Evolutionary conservation across 169 alveolate genomes (phyloP).

Genomic region (Eimeria necatrix): DNA sequence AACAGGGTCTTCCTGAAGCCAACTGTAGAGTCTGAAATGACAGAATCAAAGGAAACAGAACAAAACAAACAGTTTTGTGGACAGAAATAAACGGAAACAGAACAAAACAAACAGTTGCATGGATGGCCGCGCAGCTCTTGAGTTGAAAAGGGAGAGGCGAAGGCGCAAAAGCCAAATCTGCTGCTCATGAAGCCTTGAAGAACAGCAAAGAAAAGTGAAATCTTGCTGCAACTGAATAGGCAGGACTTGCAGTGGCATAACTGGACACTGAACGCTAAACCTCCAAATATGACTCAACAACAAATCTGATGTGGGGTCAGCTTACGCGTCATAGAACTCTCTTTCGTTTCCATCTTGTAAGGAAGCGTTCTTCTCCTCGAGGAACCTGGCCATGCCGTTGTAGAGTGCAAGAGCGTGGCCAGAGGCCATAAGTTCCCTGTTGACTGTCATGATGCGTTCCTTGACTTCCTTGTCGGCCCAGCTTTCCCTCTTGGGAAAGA

Average conservation of each 20-base stretch:
- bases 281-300: too few species aligned
- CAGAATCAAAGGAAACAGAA: neutral
- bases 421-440: conserved; percentile 44
- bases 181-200: too few species aligned
- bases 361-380: conserved; percentile 76
- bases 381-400: conserved; percentile 80
- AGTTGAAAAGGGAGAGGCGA: too few species aligned
- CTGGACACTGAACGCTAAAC: too few species aligned
- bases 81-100: neutral
- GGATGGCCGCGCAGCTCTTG: too few species aligned
- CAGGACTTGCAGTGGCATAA: too few species aligned
- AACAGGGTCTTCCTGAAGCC: conserved; percentile 63
- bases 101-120: too few species aligned
- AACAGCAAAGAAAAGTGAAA: too few species aligned
- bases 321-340: conserved; percentile 40
- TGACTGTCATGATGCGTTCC: conserved; percentile 80
- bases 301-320: neutral
- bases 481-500: conserved; percentile 83
- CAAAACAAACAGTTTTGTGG: too few species aligned
- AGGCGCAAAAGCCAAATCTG: too few species aligned
- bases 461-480: conserved; percentile 83
- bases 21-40: conserved; percentile 26
- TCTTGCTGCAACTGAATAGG: too few species aligned
- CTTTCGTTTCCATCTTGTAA: conserved; percentile 81
- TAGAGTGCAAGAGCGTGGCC: conserved; percentile 62